These are phyloP conservation scores for Blastocystis sp. DNA, from an alignment of 352 stramenopile genomes.

Conservation along the genomic window DNA sequence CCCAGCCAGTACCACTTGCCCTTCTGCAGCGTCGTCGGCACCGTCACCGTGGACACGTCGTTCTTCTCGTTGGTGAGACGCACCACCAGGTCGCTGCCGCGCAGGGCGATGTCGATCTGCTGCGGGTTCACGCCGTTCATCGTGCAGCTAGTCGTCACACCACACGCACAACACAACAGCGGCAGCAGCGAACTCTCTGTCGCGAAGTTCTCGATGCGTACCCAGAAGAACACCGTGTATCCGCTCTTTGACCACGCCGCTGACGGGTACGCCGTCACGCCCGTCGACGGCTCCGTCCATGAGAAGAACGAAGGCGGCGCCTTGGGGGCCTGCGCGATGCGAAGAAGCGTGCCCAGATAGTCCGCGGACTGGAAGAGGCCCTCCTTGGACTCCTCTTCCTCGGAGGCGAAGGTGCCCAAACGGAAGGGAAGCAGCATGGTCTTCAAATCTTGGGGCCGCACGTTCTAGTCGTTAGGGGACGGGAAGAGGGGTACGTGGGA, in stretches of 20 bases:
- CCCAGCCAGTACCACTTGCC: conserved; percentile 57
- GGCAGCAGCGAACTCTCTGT: background rate
- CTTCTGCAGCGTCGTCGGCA: background rate
- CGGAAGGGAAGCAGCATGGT: conserved; percentile 71
- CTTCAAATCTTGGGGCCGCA: conserved; percentile 65
- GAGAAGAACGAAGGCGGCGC: conserved; percentile 71
- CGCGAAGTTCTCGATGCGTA: conserved; percentile 50
- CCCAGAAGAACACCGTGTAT: conserved; percentile 58
- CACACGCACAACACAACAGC: background rate
- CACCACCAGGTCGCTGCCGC: background rate
- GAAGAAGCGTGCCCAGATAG: conserved; percentile 69
- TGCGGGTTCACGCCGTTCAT: background rate
- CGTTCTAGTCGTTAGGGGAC: conserved; percentile 29
- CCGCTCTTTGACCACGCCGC: conserved; percentile 64
- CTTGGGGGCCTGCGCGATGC: conserved; percentile 36
- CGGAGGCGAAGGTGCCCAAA: conserved; percentile 61
- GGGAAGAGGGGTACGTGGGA: conserved; percentile 31
- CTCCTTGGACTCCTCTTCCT: conserved; percentile 47
- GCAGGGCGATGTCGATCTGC: background rate
- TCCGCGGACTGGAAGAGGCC: conserved; percentile 68
- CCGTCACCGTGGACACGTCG: background rate
- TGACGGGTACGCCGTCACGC: background rate
- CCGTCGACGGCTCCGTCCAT: conserved; percentile 47
- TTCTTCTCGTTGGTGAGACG: conserved; percentile 42
- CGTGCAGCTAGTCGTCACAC: conserved; percentile 11